Percentiles rank a stretch among this genome's conserved stretches.
Evolutionary conservation across 169 alveolate genomes (phyloP).

Genomic region (Plasmodium yoelii): DNA sequence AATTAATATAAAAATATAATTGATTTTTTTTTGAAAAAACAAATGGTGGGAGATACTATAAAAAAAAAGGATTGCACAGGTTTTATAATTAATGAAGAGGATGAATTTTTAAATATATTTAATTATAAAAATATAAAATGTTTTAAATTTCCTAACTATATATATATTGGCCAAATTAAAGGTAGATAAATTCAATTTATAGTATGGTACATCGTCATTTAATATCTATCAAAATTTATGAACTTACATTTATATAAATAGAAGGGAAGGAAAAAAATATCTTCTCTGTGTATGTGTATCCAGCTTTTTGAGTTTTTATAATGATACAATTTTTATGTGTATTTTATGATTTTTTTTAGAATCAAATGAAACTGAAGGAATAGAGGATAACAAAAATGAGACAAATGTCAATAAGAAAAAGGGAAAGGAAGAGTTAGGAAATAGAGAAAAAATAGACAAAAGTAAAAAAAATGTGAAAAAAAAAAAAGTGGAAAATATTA

Average conservation of each 20-base stretch:
- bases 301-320: too few species aligned
- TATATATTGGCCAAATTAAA: conserved; percentile 65
- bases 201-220: neutral
- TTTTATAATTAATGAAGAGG: conserved; percentile 64
- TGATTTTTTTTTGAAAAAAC: neutral
- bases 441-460: conserved; percentile 34
- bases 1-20: neutral
- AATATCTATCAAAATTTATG: neutral
- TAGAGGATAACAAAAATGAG: neutral
- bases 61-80: conserved; percentile 4
- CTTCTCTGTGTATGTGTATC: neutral
- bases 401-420: conserved; percentile 1
- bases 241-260: too few species aligned
- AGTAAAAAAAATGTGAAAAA: conserved; percentile 7
- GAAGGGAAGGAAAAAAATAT: too few species aligned
- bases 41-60: conserved; percentile 24
- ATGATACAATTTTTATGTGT: neutral
- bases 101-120: conserved; percentile 68
- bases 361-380: conserved; percentile 7
- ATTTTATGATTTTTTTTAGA: conserved; percentile 2
- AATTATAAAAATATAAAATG: conserved; percentile 52
- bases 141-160: conserved; percentile 34
- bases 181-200: conserved; percentile 21
- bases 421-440: conserved; percentile 11
- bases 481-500: conserved; percentile 22